Base-by-base conservation (phyloP, 2,329 filamentous ascomycete species). In the Colletotrichum kahawae region DNA sequence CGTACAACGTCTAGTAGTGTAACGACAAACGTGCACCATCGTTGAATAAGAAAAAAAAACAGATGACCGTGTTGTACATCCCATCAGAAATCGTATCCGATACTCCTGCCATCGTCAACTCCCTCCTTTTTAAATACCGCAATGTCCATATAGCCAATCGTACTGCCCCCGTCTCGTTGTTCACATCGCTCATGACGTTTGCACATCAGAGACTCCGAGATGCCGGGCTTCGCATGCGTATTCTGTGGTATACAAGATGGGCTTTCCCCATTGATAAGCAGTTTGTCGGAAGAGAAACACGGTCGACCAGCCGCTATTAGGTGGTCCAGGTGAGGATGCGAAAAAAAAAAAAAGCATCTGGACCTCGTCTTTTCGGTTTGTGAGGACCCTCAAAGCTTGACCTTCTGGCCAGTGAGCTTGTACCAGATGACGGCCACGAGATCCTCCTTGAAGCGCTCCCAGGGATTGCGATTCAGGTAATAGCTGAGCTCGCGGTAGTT, bases 401-500 rank as follows among this genome's bases (percentile, higher is more conserved):
- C 89, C 80, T 88, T 89, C 76, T 90, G 85, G 34, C 92, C 92
- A 1, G 91, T 93, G 60, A 93, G 80, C 84, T 93, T 92, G 82
- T 87, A 91, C 90, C 91, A 93, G 73, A 91, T 83, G 60, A 89
- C 85, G 34, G 91, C 90, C 18, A 93, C 80, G 21, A 93, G 81
- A 77, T 93, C 92, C 82, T 93, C 92, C 87, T 93, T 93, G 85
- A 93, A 93, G 31, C 86, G 87, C 86, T 97, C 94, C 95, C 95
- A 98, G 70, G 86, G 89, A 66, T 92, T 94, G 67, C 95, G 92
- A 87, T 98, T 98, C 77, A 98, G 90, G 84, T 92, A 93, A 83
- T 98, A 96, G 87, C 95, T 98, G 81, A 98, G 90, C 83, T 98
- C 93, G 67, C 96, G 94, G 87, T 95, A 99, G 83, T 94, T 93